Evolutionary conservation across 2,329 filamentous ascomycete species (phyloP), one percentile per base, ranked within the genome.

Genomic region (Aspergillus pseudoterreus): DNA sequence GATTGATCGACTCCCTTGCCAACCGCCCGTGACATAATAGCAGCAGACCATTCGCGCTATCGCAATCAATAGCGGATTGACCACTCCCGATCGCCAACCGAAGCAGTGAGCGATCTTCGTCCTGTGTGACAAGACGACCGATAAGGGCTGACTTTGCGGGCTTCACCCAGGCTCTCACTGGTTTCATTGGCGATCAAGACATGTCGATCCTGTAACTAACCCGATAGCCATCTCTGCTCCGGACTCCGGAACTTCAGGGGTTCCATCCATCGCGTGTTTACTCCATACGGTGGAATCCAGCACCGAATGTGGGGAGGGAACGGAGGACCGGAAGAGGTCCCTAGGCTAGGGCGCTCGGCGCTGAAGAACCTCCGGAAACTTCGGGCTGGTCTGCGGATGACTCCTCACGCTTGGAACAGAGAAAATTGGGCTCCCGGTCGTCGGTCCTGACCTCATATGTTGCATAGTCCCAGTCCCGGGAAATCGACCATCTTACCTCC

Each of bases 341-440:
- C 35, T 38, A 50, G 55, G 56, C 35, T 38, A 50, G 55, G 56
- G 38, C 48, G 48, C 56, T 59, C 57, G 57, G 57, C 55, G 46
- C 47, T 54, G 53, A 52, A 49, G 56, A 59, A 58, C 57, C 50
- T 55, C 57, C 53, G 57, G 43, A 17, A 41, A 56, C 15, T 46
- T 39, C 17, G 27, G n/a, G 24, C 12, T 38, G 44, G 17, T 24
- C 27, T 17, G 24, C 41, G 22, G 35, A 46, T 21, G 32, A 21
- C 19, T 19, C 42, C 12, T 21, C 30, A 10, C 27, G 32, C 11
- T n/a, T 38, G 35, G 35, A 15, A 38, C 35, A 11, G 27, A 30
- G 27, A 30, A 38, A 38, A n/a, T 11, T 17, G 35, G 35, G 15
- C 8, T 38, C 35, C n/a, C 4, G 14, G 35, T n/a, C 15, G 12